Conservation (phyloP, 2,329 filamentous ascomycete genomes). For the Thielaviopsis punctulata region DNA sequence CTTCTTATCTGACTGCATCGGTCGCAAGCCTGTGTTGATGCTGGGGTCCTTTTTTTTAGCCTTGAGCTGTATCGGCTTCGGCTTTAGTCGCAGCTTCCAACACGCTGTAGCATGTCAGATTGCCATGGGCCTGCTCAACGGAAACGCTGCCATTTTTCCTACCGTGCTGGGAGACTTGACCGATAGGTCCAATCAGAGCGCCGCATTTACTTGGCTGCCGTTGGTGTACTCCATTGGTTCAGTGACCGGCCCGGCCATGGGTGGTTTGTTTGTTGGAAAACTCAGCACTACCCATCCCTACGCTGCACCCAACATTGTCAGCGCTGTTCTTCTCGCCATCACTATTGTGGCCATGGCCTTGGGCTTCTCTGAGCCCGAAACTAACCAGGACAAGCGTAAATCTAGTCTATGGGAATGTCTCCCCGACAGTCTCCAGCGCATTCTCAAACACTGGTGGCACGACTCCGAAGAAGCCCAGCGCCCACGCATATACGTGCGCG, state of each 20-base stretch:
- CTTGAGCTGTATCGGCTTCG: constrained; percentile 68
- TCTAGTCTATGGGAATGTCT: neutral
- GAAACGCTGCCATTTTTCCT: constrained; percentile 85
- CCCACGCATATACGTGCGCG: too few species aligned
- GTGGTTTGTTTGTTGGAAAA: constrained; percentile 60
- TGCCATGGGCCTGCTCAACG: constrained; percentile 84
- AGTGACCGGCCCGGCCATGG: constrained; percentile 83
- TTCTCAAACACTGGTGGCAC: too few species aligned
- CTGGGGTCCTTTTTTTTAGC: constrained; percentile 70
- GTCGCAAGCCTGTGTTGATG: constrained; percentile 57
- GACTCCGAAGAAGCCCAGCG: too few species aligned
- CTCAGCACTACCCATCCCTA: constrained; percentile 55
- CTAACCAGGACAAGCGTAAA: neutral
- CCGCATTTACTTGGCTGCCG: constrained; percentile 83
- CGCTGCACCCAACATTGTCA: constrained; percentile 65
- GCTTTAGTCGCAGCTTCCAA: constrained; percentile 66
- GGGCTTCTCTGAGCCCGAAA: constrained; percentile 64
- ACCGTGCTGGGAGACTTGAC: constrained; percentile 92
- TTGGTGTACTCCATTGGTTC: constrained; percentile 91
- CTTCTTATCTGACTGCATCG: constrained; percentile 44
- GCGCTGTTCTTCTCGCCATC: constrained; percentile 51
- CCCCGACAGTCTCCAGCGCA: neutral
- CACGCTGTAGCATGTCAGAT: constrained; percentile 76
- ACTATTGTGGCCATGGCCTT: constrained; percentile 60
- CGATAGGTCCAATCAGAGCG: constrained; percentile 83